Percentiles rank a stretch among this genome's conserved stretches.
phyloP scores from a whole-genome alignment of 2,329 filamentous ascomycete genomes.

The Laburnicola sp. region DNA sequence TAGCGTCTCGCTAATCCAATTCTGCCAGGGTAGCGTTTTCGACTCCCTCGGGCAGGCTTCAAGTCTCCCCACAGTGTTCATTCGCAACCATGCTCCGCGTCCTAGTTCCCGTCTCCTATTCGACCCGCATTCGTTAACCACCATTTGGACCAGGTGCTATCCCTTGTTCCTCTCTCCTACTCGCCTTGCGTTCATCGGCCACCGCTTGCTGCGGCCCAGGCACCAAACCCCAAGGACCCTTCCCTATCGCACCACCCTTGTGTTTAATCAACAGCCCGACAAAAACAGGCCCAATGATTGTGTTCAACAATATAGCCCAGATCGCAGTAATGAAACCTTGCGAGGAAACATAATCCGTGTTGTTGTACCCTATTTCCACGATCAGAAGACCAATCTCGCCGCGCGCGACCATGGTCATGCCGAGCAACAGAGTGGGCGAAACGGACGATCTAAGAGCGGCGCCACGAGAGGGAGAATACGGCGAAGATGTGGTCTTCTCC shows the following conservation, averaged over 20 bases:
- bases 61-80: no score
- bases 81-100: no score
- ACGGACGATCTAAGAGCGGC: not conserved
- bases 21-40: no score
- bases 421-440: slow-evolving; percentile 17
- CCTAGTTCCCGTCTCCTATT: no score
- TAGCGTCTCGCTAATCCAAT: no score
- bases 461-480: no score
- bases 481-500: no score
- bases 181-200: no score
- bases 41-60: no score
- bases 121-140: no score
- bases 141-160: no score
- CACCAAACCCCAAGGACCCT: slow-evolving; percentile 20
- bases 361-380: slow-evolving; percentile 35
- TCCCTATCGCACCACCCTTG: slow-evolving; percentile 21
- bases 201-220: slow-evolving; percentile 15
- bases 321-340: slow-evolving; percentile 29
- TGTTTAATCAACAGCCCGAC: slow-evolving; percentile 29
- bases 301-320: slow-evolving; percentile 31
- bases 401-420: slow-evolving; percentile 32
- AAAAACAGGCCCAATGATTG: slow-evolving; percentile 26
- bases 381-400: slow-evolving; percentile 37
- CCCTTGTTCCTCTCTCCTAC: no score
- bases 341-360: slow-evolving; percentile 28